Evolutionary conservation across 225 moss, liverwort and hornwort species (phyloP).

Genomic region (Sphagnum tenellum): DNA sequence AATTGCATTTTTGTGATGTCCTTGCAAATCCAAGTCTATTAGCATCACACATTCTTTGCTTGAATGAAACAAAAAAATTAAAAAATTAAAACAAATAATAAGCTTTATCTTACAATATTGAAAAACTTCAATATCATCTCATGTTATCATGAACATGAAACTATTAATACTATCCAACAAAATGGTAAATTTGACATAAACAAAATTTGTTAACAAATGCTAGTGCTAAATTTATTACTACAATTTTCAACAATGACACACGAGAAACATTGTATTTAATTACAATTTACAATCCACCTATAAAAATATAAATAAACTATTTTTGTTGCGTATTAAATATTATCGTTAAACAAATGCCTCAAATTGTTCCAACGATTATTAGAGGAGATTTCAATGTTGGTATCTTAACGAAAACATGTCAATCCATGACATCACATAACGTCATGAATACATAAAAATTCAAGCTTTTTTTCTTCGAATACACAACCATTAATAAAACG

Average conservation of each 20-base stretch:
- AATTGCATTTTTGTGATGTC: too few relatives aligned
- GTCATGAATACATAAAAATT: too few relatives aligned
- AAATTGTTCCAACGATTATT: background rate
- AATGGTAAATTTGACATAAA: background rate
- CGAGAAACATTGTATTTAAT: background rate
- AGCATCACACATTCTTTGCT: too few relatives aligned
- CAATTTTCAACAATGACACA: background rate
- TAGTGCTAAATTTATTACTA: background rate
- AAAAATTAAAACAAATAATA: background rate
- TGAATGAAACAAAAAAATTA: too few relatives aligned
- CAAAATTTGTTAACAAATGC: background rate
- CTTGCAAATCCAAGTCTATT: too few relatives aligned
- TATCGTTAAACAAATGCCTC: background rate
- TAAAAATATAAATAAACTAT: background rate
- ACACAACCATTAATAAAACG: too few relatives aligned
- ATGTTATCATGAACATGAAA: background rate
- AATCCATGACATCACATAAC: too few relatives aligned
- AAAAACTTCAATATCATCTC: background rate
- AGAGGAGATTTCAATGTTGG: background rate
- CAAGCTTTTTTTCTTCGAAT: too few relatives aligned
- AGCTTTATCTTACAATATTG: background rate
- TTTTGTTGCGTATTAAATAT: background rate
- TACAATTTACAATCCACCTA: background rate
- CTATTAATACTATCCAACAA: background rate
- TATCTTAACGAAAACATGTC: background rate